Percentiles rank a stretch among this genome's conserved stretches.
These are phyloP conservation scores for Arxiozyma heterogenica DNA, from an alignment of 1,139 yeast genomes.

Conservation along the genomic window DNA sequence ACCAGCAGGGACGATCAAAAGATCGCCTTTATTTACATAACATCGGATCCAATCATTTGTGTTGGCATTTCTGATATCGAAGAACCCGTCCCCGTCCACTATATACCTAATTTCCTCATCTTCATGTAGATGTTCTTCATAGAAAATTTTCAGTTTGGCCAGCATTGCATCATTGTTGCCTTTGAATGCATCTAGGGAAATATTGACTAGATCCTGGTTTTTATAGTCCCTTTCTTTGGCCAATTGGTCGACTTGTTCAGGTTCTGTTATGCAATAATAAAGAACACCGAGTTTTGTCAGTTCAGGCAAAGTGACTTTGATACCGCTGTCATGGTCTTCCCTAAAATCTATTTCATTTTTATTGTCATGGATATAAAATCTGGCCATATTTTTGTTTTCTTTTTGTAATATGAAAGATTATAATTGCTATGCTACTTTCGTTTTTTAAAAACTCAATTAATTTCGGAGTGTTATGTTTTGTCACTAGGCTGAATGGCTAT, in stretches of 20 bases:
- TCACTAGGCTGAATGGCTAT: too few species aligned
- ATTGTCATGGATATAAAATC: conserved; percentile 68
- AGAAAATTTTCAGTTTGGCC: conserved; percentile 60
- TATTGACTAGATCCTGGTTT: conserved; percentile 64
- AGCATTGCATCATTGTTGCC: conserved; percentile 53
- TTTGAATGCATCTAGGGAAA: conserved; percentile 52
- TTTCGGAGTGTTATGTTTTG: too few species aligned
- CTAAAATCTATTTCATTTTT: conserved; percentile 57
- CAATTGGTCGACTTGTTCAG: conserved; percentile 52
- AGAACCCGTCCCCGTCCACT: conserved; percentile 83
- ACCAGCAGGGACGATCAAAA: conserved; percentile 78
- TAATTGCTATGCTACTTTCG: too few species aligned
- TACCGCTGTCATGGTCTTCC: conserved; percentile 66
- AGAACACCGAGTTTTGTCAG: conserved; percentile 61
- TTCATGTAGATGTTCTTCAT: conserved; percentile 86
- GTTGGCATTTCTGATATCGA: conserved; percentile 63
- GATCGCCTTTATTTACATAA: conserved; percentile 53
- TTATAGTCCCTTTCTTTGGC: conserved; percentile 67
- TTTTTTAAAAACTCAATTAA: too few species aligned
- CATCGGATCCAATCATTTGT: conserved; percentile 75
- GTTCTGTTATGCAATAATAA: conserved; percentile 45
- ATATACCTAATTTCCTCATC: conserved; percentile 94
- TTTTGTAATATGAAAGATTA: too few species aligned
- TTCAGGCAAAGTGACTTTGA: conserved; percentile 39
- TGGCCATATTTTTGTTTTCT: conserved; percentile 15